Evolutionary conservation across 1,284 basidiomycete genomes (phyloP).

Genomic region (Ustilago curta): DNA sequence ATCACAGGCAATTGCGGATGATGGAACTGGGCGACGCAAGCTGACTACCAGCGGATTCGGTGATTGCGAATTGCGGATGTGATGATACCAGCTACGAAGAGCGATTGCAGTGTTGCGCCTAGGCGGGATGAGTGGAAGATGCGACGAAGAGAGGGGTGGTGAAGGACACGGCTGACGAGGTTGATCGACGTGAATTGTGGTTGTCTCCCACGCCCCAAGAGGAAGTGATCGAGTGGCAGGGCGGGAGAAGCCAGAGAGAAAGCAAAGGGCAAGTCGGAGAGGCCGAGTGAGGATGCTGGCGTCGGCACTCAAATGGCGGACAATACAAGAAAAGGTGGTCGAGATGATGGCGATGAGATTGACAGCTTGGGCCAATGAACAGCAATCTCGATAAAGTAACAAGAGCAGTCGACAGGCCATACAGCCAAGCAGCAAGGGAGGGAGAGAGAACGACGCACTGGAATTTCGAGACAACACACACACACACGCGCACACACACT

Average conservation of each 20-base stretch:
- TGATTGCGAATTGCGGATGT: no score
- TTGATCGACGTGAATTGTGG: no score
- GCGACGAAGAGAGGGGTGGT: not conserved
- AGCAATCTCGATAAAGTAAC: conserved; percentile 27
- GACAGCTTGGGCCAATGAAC: not conserved
- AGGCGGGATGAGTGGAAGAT: not conserved
- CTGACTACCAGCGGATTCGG: no score
- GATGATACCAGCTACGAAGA: not conserved
- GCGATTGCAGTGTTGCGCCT: no score
- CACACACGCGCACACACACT: not conserved
- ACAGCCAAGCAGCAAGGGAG: not conserved
- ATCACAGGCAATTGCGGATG: no score
- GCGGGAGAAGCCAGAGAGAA: not conserved
- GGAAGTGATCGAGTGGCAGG: not conserved
- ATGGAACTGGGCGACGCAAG: no score
- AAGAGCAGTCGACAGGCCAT: not conserved
- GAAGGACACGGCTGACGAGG: not conserved
- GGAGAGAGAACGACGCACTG: not conserved
- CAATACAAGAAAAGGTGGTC: not conserved
- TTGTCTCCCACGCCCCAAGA: not conserved
- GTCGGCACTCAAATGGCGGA: conserved; percentile 1
- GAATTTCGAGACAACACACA: conserved; percentile 1
- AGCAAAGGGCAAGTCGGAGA: not conserved
- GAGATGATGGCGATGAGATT: conserved; percentile 8
- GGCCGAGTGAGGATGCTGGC: not conserved